A percentile compares a stretch with the other conserved stretches of the same genome.
phyloP scores from a whole-genome alignment of 108 stramenopile species.

The Cylindrotheca closterium region DNA sequence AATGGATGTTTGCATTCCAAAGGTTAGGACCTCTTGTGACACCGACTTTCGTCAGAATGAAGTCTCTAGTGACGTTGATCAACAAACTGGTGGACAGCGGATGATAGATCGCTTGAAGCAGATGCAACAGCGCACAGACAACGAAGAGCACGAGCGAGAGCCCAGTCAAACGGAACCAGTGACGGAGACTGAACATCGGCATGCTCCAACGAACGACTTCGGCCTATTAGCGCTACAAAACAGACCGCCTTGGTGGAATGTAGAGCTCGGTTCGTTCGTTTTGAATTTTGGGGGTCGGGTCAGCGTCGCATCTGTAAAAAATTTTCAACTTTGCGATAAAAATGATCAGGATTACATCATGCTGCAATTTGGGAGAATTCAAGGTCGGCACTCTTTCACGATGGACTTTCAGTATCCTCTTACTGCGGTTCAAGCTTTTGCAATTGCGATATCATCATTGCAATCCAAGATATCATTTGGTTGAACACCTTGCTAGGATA shows the following conservation, averaged over 20 bases:
- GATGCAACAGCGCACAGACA: conserved; percentile 45
- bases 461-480: conserved; percentile 88
- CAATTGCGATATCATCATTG: conserved; percentile 85
- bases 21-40: conserved; percentile 40
- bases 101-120: conserved; percentile 74
- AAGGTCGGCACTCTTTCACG: conserved; percentile 84
- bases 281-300: conserved; percentile 88
- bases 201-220: conserved; percentile 46
- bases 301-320: conserved; percentile 86
- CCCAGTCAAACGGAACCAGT: not conserved
- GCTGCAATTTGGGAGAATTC: conserved; percentile 88
- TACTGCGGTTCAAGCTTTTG: conserved; percentile 87
- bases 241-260: conserved; percentile 89
- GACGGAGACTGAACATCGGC: not conserved
- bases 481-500: too few relatives aligned
- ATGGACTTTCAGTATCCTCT: conserved; percentile 89
- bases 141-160: conserved; percentile 19
- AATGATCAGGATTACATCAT: conserved; percentile 76
- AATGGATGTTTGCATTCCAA: conserved; percentile 90
- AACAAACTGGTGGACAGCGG: conserved; percentile 22
- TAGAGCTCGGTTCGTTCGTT: conserved; percentile 84
- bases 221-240: conserved; percentile 78
- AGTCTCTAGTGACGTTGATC: conserved; percentile 8
- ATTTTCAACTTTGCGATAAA: conserved; percentile 85
- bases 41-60: conserved; percentile 55